Conservation (phyloP, 2,329 filamentous ascomycete species). For the Clarireedia sp. region DNA sequence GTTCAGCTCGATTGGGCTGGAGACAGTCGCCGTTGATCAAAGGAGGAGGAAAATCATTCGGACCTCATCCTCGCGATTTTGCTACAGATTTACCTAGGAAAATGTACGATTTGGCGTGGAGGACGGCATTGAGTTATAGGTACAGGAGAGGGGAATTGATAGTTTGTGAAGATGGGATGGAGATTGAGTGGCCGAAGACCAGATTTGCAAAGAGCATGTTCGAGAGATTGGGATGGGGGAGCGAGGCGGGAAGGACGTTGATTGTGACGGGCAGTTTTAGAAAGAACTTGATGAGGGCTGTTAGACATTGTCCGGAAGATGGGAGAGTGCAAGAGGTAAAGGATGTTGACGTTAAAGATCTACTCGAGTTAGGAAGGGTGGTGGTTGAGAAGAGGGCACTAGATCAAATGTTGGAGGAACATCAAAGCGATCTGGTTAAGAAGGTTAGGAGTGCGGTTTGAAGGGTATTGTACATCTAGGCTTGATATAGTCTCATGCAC, state of each 20-base stretch:
- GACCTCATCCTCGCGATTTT: constrained; percentile 90
- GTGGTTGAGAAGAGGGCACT: constrained; percentile 81
- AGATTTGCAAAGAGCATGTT: constrained; percentile 63
- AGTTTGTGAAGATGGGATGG: constrained; percentile 70
- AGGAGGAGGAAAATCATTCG: constrained; percentile 82
- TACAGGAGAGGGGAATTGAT: constrained; percentile 82
- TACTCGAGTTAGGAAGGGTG: constrained; percentile 76
- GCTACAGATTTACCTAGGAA: constrained; percentile 74
- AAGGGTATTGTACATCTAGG: background rate
- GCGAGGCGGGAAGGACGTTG: constrained; percentile 56
- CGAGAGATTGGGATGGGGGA: constrained; percentile 59
- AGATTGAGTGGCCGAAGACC: constrained; percentile 46
- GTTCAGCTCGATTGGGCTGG: constrained; percentile 69
- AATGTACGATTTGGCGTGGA: constrained; percentile 92
- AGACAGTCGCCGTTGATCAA: constrained; percentile 73
- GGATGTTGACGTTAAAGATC: constrained; percentile 94
- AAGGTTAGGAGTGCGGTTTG: constrained; percentile 22
- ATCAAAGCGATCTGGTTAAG: constrained; percentile 55
- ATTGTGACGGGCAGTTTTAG: constrained; percentile 60
- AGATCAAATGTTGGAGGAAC: constrained; percentile 62
- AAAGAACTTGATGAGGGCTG: constrained; percentile 56
- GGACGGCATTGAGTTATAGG: constrained; percentile 86
- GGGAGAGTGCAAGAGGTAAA: constrained; percentile 60
- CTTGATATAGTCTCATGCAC: constrained; percentile 3
- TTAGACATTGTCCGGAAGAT: constrained; percentile 53